Evolutionary conservation across 2,329 filamentous ascomycete genomes (phyloP).

Genomic region (Coniochaeta sp.): DNA sequence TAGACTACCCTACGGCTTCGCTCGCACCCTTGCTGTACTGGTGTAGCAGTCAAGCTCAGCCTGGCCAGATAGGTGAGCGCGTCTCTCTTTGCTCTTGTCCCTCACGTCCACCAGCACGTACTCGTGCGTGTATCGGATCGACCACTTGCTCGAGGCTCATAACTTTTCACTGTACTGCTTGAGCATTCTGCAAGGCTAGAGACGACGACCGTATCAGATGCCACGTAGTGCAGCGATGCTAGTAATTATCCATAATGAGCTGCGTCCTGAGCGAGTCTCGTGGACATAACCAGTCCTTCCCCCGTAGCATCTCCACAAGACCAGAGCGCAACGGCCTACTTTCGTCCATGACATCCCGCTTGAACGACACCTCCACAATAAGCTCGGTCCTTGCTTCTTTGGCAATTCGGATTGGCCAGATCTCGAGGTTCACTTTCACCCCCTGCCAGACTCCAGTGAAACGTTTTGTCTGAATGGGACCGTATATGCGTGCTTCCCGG

Average conservation of each 20-base stretch:
- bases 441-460: slow-evolving; percentile 21
- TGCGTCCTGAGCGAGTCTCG: slow-evolving; percentile 19
- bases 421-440: slow-evolving; percentile 22
- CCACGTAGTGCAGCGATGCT: neutral
- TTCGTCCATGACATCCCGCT: slow-evolving; percentile 12
- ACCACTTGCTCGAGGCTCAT: too few relatives aligned
- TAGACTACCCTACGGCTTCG: too few relatives aligned
- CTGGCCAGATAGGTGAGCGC: too few relatives aligned
- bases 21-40: too few relatives aligned
- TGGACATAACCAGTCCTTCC: slow-evolving; percentile 20
- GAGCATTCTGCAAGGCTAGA: too few relatives aligned
- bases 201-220: too few relatives aligned
- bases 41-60: too few relatives aligned
- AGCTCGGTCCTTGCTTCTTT: slow-evolving; percentile 17
- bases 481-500: slow-evolving; percentile 19
- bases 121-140: too few relatives aligned
- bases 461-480: slow-evolving; percentile 22
- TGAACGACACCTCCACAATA: slow-evolving; percentile 23
- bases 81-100: too few relatives aligned
- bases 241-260: slow-evolving; percentile 20
- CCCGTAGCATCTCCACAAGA: slow-evolving; percentile 13
- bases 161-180: too few relatives aligned
- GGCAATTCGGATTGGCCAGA: slow-evolving; percentile 21
- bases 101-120: too few relatives aligned
- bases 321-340: slow-evolving; percentile 12